These are phyloP conservation scores for Anthostomella pinea DNA, from an alignment of 2,329 filamentous ascomycete genomes.

Conservation along the genomic window DNA sequence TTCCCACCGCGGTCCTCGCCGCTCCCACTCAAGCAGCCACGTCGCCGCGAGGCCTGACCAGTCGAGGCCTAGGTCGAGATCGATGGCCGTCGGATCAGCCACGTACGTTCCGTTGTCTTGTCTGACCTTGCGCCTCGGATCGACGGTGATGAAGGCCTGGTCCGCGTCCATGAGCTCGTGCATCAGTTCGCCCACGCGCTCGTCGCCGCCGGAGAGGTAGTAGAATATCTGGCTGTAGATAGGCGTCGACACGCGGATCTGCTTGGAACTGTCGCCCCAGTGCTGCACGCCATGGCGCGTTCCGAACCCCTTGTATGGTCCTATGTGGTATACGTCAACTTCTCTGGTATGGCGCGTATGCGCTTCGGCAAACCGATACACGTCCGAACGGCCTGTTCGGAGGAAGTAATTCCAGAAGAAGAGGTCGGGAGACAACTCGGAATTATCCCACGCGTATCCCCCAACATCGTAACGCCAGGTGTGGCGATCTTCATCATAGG, in stretches of 20 bases:
- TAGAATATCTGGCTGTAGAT: conserved; percentile 57
- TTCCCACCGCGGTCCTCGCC: conserved; percentile 51
- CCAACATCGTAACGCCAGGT: conserved; percentile 62
- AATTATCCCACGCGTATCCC: conserved; percentile 65
- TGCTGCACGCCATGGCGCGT: conserved; percentile 63
- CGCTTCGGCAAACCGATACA: conserved; percentile 58
- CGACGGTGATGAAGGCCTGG: conserved; percentile 50
- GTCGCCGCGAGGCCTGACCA: conserved; percentile 55
- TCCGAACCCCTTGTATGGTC: conserved; percentile 56
- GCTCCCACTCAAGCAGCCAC: conserved; percentile 61
- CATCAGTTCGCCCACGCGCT: conserved; percentile 54
- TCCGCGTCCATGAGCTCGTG: conserved; percentile 52
- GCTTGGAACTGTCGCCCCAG: conserved; percentile 59
- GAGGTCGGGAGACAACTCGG: conserved; percentile 59
- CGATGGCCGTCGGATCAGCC: conserved; percentile 41
- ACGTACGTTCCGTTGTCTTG: conserved; percentile 43
- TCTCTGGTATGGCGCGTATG: conserved; percentile 58
- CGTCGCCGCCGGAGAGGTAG: conserved; percentile 55
- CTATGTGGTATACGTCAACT: conserved; percentile 61
- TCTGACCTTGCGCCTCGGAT: conserved; percentile 58
- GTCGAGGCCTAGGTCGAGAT: conserved; percentile 56
- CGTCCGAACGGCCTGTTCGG: conserved; percentile 53
- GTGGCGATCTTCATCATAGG: conserved; percentile 57
- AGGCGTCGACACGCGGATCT: conserved; percentile 57
- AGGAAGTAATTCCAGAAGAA: conserved; percentile 64